phyloP scores from a whole-genome alignment of 768 basidiomycete species.

The Sistotremastrum suecicum region DNA sequence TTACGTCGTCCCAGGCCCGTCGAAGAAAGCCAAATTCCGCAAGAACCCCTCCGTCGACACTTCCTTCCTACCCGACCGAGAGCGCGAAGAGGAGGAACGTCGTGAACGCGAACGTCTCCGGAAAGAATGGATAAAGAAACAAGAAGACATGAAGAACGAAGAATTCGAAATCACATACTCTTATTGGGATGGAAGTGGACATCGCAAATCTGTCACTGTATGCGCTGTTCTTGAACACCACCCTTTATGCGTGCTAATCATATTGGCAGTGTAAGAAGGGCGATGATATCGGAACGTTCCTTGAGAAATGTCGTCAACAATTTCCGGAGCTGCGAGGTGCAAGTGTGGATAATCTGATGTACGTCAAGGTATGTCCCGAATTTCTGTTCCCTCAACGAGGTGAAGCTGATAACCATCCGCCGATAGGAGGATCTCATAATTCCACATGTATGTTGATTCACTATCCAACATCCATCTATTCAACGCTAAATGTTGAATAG shows the following conservation, averaged over 20 bases:
- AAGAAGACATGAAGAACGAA: constrained; percentile 54
- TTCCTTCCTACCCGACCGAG: constrained; percentile 95
- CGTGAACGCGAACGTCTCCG: constrained; percentile 78
- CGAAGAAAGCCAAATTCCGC: constrained; percentile 67
- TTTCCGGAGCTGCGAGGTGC: constrained; percentile 85
- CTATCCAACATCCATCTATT: constrained; percentile 1
- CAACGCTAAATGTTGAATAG: constrained; percentile 24
- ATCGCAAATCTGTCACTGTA: constrained; percentile 82
- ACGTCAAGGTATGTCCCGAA: constrained; percentile 61
- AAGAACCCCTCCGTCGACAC: constrained; percentile 98
- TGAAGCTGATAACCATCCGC: too few relatives aligned
- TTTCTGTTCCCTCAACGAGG: not conserved
- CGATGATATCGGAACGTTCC: constrained; percentile 71
- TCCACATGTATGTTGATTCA: constrained; percentile 56
- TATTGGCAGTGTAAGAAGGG: constrained; percentile 88
- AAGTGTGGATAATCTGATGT: constrained; percentile 95
- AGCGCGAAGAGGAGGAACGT: constrained; percentile 87
- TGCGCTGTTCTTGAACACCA: constrained; percentile 18
- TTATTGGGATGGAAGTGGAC: constrained; percentile 97
- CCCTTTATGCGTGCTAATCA: constrained; percentile 9
- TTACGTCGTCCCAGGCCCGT: constrained; percentile 28
- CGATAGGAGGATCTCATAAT: constrained; percentile 90
- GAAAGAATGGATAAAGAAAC: constrained; percentile 71
- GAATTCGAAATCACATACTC: constrained; percentile 89
- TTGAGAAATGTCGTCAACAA: constrained; percentile 88